Conservation (phyloP, 805 yeast species). For the Cyberlindnera saturnus region DNA sequence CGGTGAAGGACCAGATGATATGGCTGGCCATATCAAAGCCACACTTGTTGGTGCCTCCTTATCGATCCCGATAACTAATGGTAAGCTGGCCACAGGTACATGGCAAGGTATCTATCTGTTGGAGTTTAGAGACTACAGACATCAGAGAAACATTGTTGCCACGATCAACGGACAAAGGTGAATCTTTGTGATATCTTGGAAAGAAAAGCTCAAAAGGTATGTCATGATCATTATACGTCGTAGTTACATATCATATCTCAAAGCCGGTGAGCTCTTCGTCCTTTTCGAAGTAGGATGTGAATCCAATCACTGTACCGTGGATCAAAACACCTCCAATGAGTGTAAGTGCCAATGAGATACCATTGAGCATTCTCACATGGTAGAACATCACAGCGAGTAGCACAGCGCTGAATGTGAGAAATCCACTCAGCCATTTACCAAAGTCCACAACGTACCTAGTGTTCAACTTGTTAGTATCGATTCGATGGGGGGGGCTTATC, state of each 20-base stretch:
- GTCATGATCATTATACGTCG: background rate
- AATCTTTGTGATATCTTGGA: background rate
- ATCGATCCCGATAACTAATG: constrained; percentile 64
- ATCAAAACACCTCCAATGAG: constrained; percentile 64
- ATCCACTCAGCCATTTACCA: constrained; percentile 65
- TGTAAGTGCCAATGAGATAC: constrained; percentile 54
- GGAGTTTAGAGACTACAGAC: constrained; percentile 63
- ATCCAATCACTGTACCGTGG: constrained; percentile 65
- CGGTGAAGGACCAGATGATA: constrained; percentile 80
- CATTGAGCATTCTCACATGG: constrained; percentile 56
- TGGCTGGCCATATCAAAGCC: constrained; percentile 77
- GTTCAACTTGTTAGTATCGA: constrained; percentile 6
- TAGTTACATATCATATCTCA: constrained; percentile 8
- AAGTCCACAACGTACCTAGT: constrained; percentile 48
- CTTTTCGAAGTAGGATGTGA: constrained; percentile 57
- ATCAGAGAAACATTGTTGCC: constrained; percentile 62
- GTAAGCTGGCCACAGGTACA: constrained; percentile 65
- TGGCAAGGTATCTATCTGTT: constrained; percentile 82
- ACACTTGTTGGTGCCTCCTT: constrained; percentile 57
- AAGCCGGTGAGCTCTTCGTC: constrained; percentile 30
- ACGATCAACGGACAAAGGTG: constrained; percentile 54
- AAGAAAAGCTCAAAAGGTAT: background rate
- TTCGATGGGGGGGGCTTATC: too few relatives aligned
- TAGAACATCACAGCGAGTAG: constrained; percentile 54
- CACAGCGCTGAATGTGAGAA: constrained; percentile 56